Evolutionary conservation across 768 basidiomycete species (phyloP).

Genomic region (Asterophora parasitica): DNA sequence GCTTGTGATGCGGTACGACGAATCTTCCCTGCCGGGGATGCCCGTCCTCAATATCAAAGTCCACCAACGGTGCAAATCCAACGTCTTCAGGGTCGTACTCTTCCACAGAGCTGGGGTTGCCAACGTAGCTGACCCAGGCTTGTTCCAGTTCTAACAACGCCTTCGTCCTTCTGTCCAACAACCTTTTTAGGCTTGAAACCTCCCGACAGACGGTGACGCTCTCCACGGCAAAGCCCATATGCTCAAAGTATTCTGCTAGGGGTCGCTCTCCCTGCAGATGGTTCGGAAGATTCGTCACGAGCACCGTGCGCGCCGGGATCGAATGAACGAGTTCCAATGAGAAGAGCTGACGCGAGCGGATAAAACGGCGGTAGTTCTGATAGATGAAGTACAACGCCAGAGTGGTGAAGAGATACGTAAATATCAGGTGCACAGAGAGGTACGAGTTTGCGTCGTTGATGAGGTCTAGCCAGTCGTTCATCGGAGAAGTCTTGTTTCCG

Average conservation of each 20-base stretch:
- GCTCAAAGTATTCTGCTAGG: slow-evolving; percentile 91
- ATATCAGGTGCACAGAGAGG: slow-evolving; percentile 82
- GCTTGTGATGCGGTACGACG: slow-evolving; percentile 67
- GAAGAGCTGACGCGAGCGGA: slow-evolving; percentile 89
- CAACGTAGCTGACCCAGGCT: slow-evolving; percentile 89
- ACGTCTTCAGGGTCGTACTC: slow-evolving; percentile 74
- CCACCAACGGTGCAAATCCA: slow-evolving; percentile 41
- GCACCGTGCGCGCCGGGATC: slow-evolving; percentile 88
- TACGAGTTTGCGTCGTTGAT: slow-evolving; percentile 89
- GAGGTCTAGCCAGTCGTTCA: slow-evolving; percentile 76
- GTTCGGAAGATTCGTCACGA: slow-evolving; percentile 80
- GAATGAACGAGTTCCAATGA: slow-evolving; percentile 93
- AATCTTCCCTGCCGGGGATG: slow-evolving; percentile 44
- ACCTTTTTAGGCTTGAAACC: slow-evolving; percentile 61
- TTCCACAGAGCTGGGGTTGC: slow-evolving; percentile 86
- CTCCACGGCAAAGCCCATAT: slow-evolving; percentile 83
- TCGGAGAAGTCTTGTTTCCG: slow-evolving; percentile 32
- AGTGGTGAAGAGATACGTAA: slow-evolving; percentile 91
- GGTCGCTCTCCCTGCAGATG: slow-evolving; percentile 82
- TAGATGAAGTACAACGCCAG: slow-evolving; percentile 84
- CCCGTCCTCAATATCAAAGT: slow-evolving; percentile 49
- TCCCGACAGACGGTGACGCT: slow-evolving; percentile 88
- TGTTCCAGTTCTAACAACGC: slow-evolving; percentile 75
- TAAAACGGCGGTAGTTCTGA: slow-evolving; percentile 84
- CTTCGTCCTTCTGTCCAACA: slow-evolving; percentile 77